Evolutionary conservation across 2,329 filamentous ascomycete genomes (phyloP).

Genomic region (Chaetothyriales sp.): DNA sequence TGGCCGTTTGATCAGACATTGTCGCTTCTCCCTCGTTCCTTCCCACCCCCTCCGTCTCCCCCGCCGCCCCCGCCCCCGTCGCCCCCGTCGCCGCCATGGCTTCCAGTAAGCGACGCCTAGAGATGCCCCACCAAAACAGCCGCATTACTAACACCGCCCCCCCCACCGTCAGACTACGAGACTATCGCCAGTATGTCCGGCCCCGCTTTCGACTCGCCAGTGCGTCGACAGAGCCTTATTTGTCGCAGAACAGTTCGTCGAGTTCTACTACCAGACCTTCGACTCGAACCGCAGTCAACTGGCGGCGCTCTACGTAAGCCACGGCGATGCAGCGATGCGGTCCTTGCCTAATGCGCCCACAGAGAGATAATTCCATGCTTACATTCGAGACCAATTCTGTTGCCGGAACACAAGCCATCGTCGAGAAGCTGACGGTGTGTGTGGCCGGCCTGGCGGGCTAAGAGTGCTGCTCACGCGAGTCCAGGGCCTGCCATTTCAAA

Average conservation of each 20-base stretch:
- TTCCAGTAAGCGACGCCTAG: not conserved
- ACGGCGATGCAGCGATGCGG: not conserved
- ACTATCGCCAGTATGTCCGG: slow-evolving; percentile 27
- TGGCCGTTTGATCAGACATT: not conserved
- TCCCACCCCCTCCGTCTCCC: not conserved
- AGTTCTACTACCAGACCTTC: slow-evolving; percentile 85
- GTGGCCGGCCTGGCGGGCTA: not conserved
- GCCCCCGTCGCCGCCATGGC: not conserved
- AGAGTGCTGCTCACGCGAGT: slow-evolving; percentile 3
- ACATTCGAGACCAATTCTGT: slow-evolving; percentile 68
- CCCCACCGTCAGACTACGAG: slow-evolving; percentile 25
- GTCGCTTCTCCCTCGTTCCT: not conserved
- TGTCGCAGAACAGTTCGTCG: slow-evolving; percentile 63
- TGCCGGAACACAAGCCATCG: slow-evolving; percentile 52
- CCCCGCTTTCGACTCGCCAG: not conserved
- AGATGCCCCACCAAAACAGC: not conserved
- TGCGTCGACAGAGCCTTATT: not conserved
- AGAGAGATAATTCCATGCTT: slow-evolving; percentile 80
- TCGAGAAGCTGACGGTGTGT: slow-evolving; percentile 68
- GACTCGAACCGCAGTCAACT: slow-evolving; percentile 57
- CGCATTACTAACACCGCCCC: not conserved
- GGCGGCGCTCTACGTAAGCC: slow-evolving; percentile 63
- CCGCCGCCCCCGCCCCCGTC: too few species aligned
- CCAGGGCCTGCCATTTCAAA: slow-evolving; percentile 64
- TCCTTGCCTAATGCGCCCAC: slow-evolving; percentile 3